Base-by-base conservation (phyloP, 2,329 filamentous ascomycete genomes). In the Sporothrix pseudoabietina region DNA sequence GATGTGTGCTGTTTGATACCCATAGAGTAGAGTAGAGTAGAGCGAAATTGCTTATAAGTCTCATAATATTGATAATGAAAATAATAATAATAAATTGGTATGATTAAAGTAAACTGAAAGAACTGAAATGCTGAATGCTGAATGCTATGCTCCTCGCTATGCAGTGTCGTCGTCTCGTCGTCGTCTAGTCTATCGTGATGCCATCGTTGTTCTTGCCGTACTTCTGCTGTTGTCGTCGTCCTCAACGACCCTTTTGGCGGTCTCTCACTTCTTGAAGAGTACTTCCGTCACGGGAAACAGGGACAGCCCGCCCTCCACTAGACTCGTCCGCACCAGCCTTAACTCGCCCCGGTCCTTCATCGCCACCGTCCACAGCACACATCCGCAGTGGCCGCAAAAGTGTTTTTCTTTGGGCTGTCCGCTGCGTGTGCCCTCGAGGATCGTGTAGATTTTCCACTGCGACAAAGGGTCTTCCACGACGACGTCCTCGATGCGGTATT, bases 361-460 rank as follows among this genome's bases (percentile, higher is more conserved):
- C 30, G 76, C 75, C 6, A 76, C 75, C 4, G 76, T 75, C 76
- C 76, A 77, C 22, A 76, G 71, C 32, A 75, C 72, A 41, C 75
- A 77, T 1, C 76, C 76, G 54, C 76, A 77, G 61, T 76, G 74
- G 63, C 75, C 73, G 61, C 75, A 77, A 73, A 77, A 77, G 66
- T 77, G 75, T 52, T 77, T 77, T 22, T 76, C 76, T 57, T 77
- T 77, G 63, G 75, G 72, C 73, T 75, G 72, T 4, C 76, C 76
- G 73, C 76, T 77, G 57, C 54, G 55, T 9, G 74, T 77, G 71
- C 74, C 75, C 3, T 74, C 73, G 14, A 52, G 69, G 69, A 77
- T 70, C 4, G 73, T 74, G 75, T 75, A 77, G 44, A 75, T 74
- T 61, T 76, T 76, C 75, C 74, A 74, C 19, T 71, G 73, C 19